Base-by-base conservation (phyloP, 2,329 filamentous ascomycete species). In the Phialophora macrospora region DNA sequence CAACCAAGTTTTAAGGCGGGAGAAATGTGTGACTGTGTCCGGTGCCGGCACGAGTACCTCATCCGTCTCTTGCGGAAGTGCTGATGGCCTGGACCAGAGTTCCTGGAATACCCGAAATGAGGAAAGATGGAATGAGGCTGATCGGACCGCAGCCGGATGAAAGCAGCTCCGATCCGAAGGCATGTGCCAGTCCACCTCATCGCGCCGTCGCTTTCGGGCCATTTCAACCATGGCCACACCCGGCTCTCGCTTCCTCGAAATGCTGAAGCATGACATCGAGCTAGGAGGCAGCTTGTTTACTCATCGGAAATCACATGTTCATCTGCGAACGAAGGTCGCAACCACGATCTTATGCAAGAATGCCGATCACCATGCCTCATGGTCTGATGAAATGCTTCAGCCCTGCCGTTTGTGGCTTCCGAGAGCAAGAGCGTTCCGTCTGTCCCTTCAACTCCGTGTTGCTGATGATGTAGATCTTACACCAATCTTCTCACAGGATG, bases 391-490 rank as follows among this genome's bases (percentile, higher is more conserved):
- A 49, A 52, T 32, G 24, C n/a, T 38, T 55, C 55, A 60, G 7
- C 46, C 28, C 28, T 38, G 41, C 38, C 55, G 34, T 60, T 26
- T 55, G 26, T 68, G 66, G 66, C 51, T 65, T 58, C 62, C 62
- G 24, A 60, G 66, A 57, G 56, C 66, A 46, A 62, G 44, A 49
- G 26, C 44, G n/a, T 60, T 68, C 51, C 44, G 46, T 38, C 30
- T 59, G 9, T 62, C 60, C 9, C 56, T 68, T n/a, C 66, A 60
- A 20, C 14, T 57, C 32, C 59, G 34, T 4, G 58, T 68, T 38
- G 52, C 62, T 57, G 59, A 54, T 41, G 60, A 63, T 55, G n/a
- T 68, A 52, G 56, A 60, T 41, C 38, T 63, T n/a, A 48, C 24
- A 12, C 41, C 41, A 24, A 59, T 54, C 20, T 17, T 52, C 44